Percentiles rank a stretch among this genome's conserved stretches.
Conservation (phyloP, 805 yeast species). For the Tetrapisispora pingtungensis region DNA sequence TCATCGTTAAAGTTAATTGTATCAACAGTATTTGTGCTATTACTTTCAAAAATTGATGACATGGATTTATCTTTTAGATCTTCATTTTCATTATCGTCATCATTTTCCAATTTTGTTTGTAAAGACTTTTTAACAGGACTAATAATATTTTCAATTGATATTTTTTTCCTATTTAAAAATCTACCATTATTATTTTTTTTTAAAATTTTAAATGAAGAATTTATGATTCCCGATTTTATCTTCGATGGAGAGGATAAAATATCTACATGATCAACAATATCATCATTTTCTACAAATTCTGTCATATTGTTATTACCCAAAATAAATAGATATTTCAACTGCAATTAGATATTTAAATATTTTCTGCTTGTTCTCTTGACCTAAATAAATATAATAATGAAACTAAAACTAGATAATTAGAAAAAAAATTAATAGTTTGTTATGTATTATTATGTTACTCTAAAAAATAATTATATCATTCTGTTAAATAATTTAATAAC, state of each 20-base stretch:
- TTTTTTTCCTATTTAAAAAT: background rate
- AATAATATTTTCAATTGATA: conserved; percentile 1
- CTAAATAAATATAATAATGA: too few relatives aligned
- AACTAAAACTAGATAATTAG: too few relatives aligned
- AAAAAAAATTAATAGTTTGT: too few relatives aligned
- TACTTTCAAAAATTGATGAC: background rate
- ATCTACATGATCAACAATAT: conserved; percentile 18
- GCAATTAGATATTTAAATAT: too few relatives aligned
- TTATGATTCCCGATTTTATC: background rate
- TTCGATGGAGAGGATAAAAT: conserved; percentile 18
- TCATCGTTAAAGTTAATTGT: background rate
- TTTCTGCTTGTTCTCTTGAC: too few relatives aligned
- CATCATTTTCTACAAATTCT: conserved; percentile 2
- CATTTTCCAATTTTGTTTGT: background rate
- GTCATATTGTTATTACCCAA: background rate
- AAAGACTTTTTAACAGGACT: conserved; percentile 1
- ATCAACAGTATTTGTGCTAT: background rate
- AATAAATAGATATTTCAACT: too few relatives aligned
- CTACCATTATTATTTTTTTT: background rate
- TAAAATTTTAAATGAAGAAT: background rate
- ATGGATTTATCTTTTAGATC: background rate
- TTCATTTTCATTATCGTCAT: background rate
- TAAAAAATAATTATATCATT: too few relatives aligned
- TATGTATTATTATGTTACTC: too few relatives aligned
- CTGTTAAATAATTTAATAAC: too few relatives aligned